These are phyloP conservation scores for Fraxinus pennsylvanica DNA, from an alignment of 257 asterid genomes.

Conservation along the genomic window DNA sequence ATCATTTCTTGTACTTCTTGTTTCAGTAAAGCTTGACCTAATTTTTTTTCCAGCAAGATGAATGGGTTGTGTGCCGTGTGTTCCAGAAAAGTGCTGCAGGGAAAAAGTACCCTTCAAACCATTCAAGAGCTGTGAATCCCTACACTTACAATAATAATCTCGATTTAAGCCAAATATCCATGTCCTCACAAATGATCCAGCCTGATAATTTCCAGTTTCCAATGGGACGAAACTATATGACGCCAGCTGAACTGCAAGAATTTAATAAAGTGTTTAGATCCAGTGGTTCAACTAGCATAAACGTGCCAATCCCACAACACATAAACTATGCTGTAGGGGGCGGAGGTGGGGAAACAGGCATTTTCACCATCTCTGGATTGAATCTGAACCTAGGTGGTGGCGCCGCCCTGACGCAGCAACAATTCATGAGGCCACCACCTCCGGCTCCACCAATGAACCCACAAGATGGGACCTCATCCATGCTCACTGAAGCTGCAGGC, in stretches of 20 bases:
- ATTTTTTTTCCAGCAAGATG: constrained; percentile 65
- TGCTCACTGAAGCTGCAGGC: constrained; percentile 41
- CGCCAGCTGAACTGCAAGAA: constrained; percentile 63
- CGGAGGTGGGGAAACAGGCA: constrained; percentile 17
- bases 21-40: neutral
- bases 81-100: constrained; percentile 75
- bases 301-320: constrained; percentile 51
- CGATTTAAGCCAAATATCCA: constrained; percentile 42
- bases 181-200: constrained; percentile 50
- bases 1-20: neutral
- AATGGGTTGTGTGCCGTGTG: constrained; percentile 96
- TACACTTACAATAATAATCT: constrained; percentile 47
- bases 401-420: constrained; percentile 35
- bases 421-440: constrained; percentile 38
- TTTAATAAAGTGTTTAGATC: constrained; percentile 36
- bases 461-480: constrained; percentile 40
- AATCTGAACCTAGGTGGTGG: constrained; percentile 55
- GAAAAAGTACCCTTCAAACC: constrained; percentile 62
- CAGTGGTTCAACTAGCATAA: constrained; percentile 40
- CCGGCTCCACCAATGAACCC: constrained; percentile 40
- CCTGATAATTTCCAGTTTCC: constrained; percentile 51
- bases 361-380: constrained; percentile 76
- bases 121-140: constrained; percentile 52
- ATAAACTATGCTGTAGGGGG: constrained; percentile 35
- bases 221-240: constrained; percentile 47